Evolutionary conservation across 176 grass and related monocot species (phyloP).

Genomic region (Carex cristatella): DNA sequence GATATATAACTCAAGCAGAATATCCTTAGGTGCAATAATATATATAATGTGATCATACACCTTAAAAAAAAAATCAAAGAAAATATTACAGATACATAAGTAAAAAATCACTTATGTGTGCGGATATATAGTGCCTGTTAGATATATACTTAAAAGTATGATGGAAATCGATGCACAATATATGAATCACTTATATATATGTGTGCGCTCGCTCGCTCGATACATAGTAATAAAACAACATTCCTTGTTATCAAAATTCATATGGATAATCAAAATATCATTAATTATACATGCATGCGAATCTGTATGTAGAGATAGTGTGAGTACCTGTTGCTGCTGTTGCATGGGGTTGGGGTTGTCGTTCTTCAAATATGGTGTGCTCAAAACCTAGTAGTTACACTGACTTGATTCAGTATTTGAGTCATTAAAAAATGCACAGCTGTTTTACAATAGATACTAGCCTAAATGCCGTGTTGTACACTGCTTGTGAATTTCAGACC

Average conservation of each 20-base stretch:
- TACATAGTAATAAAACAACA: background rate
- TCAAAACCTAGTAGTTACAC: conserved; percentile 47
- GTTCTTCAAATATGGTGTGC: conserved; percentile 67
- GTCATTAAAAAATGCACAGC: background rate
- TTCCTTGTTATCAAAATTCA: background rate
- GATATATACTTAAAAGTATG: background rate
- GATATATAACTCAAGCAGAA: background rate
- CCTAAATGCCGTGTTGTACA: background rate
- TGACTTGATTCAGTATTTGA: background rate
- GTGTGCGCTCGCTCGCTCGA: too few relatives aligned
- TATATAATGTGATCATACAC: background rate
- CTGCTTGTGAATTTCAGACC: background rate
- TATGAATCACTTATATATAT: background rate
- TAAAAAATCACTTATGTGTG: background rate
- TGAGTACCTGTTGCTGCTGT: conserved; percentile 41
- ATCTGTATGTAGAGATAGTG: background rate
- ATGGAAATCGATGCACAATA: background rate
- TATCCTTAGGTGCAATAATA: background rate
- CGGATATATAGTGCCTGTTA: background rate
- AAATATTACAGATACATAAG: background rate
- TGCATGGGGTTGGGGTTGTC: conserved; percentile 32
- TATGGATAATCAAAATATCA: background rate
- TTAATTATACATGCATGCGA: background rate
- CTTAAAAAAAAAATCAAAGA: background rate
- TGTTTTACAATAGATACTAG: background rate